A percentile compares a stretch with the other conserved stretches of the same genome.
Conservation (phyloP, 2,329 filamentous ascomycete genomes). For the Paecilomyces sp. region DNA sequence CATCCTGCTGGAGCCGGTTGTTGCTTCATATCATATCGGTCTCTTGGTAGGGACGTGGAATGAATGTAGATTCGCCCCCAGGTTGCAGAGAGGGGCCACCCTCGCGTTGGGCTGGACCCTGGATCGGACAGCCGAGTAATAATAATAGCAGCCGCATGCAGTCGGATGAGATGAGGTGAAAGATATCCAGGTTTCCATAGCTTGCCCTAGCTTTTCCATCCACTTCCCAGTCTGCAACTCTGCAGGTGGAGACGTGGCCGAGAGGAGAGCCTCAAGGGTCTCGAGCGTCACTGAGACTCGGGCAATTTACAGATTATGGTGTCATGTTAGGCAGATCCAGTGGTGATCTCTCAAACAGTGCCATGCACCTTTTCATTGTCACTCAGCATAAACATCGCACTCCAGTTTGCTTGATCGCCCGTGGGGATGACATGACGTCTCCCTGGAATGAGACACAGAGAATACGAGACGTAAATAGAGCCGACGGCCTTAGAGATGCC, state of each 20-base stretch:
- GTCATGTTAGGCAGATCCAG: not conserved
- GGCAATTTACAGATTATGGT: not conserved
- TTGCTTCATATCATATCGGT: not conserved
- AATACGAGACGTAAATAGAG: not conserved
- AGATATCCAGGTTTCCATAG: not conserved
- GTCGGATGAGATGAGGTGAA: not conserved
- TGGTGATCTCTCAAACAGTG: not conserved
- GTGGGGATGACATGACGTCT: not conserved
- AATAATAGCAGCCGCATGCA: not conserved
- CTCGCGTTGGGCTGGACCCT: not conserved
- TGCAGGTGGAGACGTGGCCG: not conserved
- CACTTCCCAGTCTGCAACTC: not conserved
- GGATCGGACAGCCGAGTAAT: not conserved
- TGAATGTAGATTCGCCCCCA: not conserved
- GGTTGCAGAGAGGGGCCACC: not conserved
- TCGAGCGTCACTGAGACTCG: not conserved
- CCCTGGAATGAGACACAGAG: not conserved
- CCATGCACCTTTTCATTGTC: not conserved
- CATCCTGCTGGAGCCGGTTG: constrained; percentile 3
- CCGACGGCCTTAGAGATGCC: not conserved
- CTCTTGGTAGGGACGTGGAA: not conserved
- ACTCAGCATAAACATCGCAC: not conserved
- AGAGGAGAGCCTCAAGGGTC: not conserved
- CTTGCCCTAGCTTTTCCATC: not conserved
- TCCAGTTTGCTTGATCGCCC: not conserved